Conservation (phyloP, 2,329 filamentous ascomycete genomes). For the Trichoderma sp. region DNA sequence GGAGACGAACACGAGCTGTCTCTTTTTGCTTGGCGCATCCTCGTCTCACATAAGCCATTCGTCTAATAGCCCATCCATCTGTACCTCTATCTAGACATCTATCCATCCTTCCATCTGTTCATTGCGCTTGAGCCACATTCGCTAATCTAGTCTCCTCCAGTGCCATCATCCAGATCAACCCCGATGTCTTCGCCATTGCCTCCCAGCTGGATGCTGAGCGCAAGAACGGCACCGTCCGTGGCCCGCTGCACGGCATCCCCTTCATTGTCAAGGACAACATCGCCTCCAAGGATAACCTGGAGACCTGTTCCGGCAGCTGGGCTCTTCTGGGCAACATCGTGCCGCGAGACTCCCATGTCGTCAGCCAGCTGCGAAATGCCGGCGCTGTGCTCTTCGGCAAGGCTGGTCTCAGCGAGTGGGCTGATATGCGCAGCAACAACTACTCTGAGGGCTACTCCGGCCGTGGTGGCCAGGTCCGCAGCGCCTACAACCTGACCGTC, state of each 20-base stretch:
- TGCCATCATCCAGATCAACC: constrained; percentile 68
- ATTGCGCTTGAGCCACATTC: neutral
- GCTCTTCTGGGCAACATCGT: constrained; percentile 68
- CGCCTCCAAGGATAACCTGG: constrained; percentile 68
- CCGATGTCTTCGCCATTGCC: constrained; percentile 67
- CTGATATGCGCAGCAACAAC: constrained; percentile 68
- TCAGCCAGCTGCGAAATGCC: constrained; percentile 62
- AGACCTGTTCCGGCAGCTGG: constrained; percentile 74
- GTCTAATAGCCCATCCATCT: neutral
- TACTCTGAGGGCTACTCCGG: constrained; percentile 71
- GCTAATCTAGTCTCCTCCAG: constrained; percentile 37
- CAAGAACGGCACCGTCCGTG: constrained; percentile 56
- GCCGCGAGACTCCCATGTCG: constrained; percentile 69
- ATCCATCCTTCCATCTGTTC: too few species aligned
- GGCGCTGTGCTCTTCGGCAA: constrained; percentile 74
- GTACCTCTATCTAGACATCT: neutral
- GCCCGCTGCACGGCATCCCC: constrained; percentile 74
- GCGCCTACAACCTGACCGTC: constrained; percentile 69
- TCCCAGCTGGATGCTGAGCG: constrained; percentile 64
- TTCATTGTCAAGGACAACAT: constrained; percentile 78
- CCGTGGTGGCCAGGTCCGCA: constrained; percentile 66
- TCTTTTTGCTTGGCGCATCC: neutral
- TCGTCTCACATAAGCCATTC: neutral
- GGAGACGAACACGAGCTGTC: neutral
- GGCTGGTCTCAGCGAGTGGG: constrained; percentile 73